Percentiles rank a stretch among this genome's conserved stretches.
These are phyloP conservation scores for Wallacemonas sp. DNA, from an alignment of 208 protist species.

Conservation along the genomic window DNA sequence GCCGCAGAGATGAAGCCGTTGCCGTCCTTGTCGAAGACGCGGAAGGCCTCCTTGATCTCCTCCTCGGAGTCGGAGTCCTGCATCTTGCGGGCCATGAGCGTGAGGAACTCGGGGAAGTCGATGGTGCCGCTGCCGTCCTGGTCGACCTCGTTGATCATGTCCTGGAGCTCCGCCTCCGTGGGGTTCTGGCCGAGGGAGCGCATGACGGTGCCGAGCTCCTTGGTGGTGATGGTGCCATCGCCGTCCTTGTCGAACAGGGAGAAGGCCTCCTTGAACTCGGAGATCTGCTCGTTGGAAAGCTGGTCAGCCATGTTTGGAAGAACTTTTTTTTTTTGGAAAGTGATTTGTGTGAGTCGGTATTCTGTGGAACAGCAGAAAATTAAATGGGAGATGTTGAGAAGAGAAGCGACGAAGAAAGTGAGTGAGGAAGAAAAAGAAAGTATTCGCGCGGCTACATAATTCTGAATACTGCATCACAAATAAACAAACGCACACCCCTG, in stretches of 20 bases:
- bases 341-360: slow-evolving; percentile 86
- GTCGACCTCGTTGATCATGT: slow-evolving; percentile 99
- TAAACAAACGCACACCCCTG: too few species aligned
- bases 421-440: background rate
- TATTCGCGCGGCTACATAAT: too few species aligned
- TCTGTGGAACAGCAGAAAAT: too few species aligned
- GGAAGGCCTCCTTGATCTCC: slow-evolving; percentile 96
- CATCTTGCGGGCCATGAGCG: slow-evolving; percentile 90
- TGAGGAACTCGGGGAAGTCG: slow-evolving; percentile 96
- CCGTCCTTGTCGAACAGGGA: slow-evolving; percentile 98
- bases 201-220: slow-evolving; percentile 99
- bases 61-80: slow-evolving; percentile 93
- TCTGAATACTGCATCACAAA: too few species aligned
- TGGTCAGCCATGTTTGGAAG: slow-evolving; percentile 63
- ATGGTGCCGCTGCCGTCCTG: slow-evolving; percentile 94
- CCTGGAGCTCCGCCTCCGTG: slow-evolving; percentile 94
- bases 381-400: background rate
- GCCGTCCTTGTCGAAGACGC: slow-evolving; percentile 96
- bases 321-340: slow-evolving; percentile 14
- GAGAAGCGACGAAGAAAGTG: background rate
- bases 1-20: slow-evolving; percentile 94
- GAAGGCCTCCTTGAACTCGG: slow-evolving; percentile 99
- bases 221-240: slow-evolving; percentile 98
- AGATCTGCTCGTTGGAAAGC: slow-evolving; percentile 98
- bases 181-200: slow-evolving; percentile 98